Evolutionary conservation across 805 yeast species (phyloP), one percentile per base, ranked within the genome.

Genomic region (Ogataea methanolica): DNA sequence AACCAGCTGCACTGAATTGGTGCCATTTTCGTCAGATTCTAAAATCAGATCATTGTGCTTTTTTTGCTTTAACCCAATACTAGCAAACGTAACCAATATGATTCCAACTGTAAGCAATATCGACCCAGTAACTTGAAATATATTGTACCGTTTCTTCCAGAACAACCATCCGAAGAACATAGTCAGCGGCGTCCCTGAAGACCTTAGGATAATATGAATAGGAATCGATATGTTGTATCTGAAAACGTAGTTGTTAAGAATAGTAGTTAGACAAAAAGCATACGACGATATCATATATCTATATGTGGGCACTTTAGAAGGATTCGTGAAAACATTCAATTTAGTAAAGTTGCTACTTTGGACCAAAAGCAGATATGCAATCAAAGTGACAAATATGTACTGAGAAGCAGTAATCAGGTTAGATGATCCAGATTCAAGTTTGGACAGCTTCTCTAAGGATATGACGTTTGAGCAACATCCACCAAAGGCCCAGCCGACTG

Each of bases 401-500:
- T 85, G 84, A 9, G 63, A 51, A 44, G 83, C 76, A 1, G 92
- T 85, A 11, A 85, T 67, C 14, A 82, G 62, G 21, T 70, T 68
- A 3, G 85, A 84, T 8, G 57, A 40, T 59, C 60, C 42, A 1
- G 76, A 59, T 22, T 67, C 57, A 14, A 54, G 48, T 22, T 61
- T 59, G 1, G 83, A 62, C 16, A 85, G 65, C 23, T 70, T 61
- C 60, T 86, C 94, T 43, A 85, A 65, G 1, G 85, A 72, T 48
- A 78, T 68, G 29, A 83, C 90, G 61, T 83, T 86, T 33, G 80
- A 67, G 60, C 94, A 86, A 61, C 94, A 85, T 4, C 91, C 89
- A 0, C 87, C 85, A 57, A 83, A 80, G 12, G 83, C 78, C 33
- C 78, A 48, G 3, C 50, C 43, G 34, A 60, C 41, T 26, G 47